These are phyloP conservation scores for Chaetomium globosum DNA, from an alignment of 2,329 filamentous ascomycete species.

Conservation along the genomic window DNA sequence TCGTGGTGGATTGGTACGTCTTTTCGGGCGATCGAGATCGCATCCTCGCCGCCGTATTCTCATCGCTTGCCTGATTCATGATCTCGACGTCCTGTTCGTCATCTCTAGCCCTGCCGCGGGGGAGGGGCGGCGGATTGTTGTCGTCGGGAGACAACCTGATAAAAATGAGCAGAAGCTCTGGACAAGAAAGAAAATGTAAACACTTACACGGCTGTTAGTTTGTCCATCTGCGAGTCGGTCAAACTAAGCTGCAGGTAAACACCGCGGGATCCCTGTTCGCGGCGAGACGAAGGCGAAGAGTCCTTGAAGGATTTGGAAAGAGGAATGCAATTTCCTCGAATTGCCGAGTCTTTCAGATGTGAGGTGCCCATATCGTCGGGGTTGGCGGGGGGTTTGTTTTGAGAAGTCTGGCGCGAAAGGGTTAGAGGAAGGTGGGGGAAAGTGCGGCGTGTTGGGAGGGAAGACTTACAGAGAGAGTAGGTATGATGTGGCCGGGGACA, in stretches of 20 bases:
- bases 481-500: slow-evolving; percentile 2
- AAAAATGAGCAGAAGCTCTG: not conserved
- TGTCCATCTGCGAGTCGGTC: slow-evolving; percentile 54
- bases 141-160: slow-evolving; percentile 28
- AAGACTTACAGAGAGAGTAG: slow-evolving; percentile 14
- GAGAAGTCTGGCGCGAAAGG: not conserved
- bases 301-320: slow-evolving; percentile 38
- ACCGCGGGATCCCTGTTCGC: slow-evolving; percentile 44
- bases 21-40: slow-evolving; percentile 32
- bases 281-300: slow-evolving; percentile 44
- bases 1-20: not conserved
- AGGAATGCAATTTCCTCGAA: slow-evolving; percentile 47
- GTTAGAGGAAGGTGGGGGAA: not conserved
- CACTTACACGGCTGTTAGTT: slow-evolving; percentile 51
- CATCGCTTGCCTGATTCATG: not conserved
- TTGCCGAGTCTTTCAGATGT: slow-evolving; percentile 33
- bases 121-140: slow-evolving; percentile 1
- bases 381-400: not conserved
- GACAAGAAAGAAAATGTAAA: not conserved
- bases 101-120: slow-evolving; percentile 16
- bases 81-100: not conserved
- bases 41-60: slow-evolving; percentile 15
- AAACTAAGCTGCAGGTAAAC: slow-evolving; percentile 53
- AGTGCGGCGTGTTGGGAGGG: not conserved
- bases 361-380: slow-evolving; percentile 7